Percentiles rank a stretch among this genome's conserved stretches.
phyloP scores from a whole-genome alignment of 306 rosid genomes.

The Vicia sativa region DNA sequence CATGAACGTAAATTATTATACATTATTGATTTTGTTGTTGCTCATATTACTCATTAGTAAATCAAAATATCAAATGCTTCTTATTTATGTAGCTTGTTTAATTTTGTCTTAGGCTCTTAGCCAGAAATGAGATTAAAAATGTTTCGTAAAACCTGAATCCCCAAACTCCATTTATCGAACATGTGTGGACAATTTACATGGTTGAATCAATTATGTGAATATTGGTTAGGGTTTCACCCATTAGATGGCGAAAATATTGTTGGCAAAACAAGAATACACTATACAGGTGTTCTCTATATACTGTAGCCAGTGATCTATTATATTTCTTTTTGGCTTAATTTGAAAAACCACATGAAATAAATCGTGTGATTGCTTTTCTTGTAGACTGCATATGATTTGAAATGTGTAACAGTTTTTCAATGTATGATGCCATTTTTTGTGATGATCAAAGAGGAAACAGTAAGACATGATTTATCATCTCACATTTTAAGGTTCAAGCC shows the following conservation, averaged over 20 bases:
- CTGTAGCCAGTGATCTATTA: conserved; percentile 21
- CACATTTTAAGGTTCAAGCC: conserved; percentile 13
- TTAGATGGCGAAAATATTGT: conserved; percentile 19
- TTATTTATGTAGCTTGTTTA: conserved; percentile 25
- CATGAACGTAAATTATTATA: conserved; percentile 3
- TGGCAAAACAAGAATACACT: conserved; percentile 23
- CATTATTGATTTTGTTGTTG: conserved; percentile 24
- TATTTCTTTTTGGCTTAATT: conserved; percentile 32
- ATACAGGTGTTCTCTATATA: conserved; percentile 29
- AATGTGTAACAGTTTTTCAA: conserved; percentile 6
- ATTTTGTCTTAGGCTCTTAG: conserved; percentile 31
- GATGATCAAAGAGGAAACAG: conserved; percentile 12
- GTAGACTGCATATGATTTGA: conserved; percentile 26
- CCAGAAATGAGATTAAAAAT: conserved; percentile 11
- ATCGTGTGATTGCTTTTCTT: conserved; percentile 29
- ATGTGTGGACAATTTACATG: conserved; percentile 19
- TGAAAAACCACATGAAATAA: conserved; percentile 12
- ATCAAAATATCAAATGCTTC: background rate
- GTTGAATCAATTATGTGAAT: conserved; percentile 28
- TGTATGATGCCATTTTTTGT: conserved; percentile 21
- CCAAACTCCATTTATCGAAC: conserved; percentile 21
- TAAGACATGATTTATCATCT: conserved; percentile 6
- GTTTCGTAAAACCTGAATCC: conserved; percentile 13
- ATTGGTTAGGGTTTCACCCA: conserved; percentile 16
- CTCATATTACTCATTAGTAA: conserved; percentile 21